Conservation (phyloP, 257 asterid genomes). For the Lantana camara region DNA sequence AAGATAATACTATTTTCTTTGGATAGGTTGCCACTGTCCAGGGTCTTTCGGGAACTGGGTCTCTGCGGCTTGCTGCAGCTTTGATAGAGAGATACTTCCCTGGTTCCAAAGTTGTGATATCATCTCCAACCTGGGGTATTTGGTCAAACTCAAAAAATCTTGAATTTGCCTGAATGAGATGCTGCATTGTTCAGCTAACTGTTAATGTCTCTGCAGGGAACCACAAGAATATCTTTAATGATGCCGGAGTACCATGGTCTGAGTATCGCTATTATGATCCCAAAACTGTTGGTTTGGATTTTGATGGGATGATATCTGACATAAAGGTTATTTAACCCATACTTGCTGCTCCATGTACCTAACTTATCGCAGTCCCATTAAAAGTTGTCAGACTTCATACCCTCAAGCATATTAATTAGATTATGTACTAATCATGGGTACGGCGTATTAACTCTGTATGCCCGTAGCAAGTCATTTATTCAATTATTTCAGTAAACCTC, state of each 20-base stretch:
- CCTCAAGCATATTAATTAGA: constrained; percentile 1
- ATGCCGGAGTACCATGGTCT: constrained; percentile 94
- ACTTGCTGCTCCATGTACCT: constrained; percentile 20
- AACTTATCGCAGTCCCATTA: neutral
- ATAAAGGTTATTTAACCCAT: constrained; percentile 64
- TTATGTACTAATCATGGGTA: neutral
- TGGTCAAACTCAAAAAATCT: constrained; percentile 18
- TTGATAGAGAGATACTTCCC: constrained; percentile 85
- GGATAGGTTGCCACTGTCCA: constrained; percentile 91
- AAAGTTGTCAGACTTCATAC: constrained; percentile 6
- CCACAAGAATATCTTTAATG: constrained; percentile 92
- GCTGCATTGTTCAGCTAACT: constrained; percentile 25
- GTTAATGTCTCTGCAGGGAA: constrained; percentile 59
- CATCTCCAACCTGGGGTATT: constrained; percentile 98
- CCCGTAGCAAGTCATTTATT: constrained; percentile 9
- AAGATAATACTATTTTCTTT: constrained; percentile 16
- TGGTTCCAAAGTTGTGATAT: constrained; percentile 81
- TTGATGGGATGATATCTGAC: constrained; percentile 94
- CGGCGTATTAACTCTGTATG: constrained; percentile 14
- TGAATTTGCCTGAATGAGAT: constrained; percentile 21
- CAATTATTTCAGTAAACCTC: constrained; percentile 18
- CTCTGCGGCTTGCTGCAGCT: constrained; percentile 95
- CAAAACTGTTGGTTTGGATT: constrained; percentile 91
- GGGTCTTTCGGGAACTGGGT: constrained; percentile 99
- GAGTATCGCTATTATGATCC: constrained; percentile 96